Conservation (phyloP, 2,329 filamentous ascomycete genomes). For the Mollisia scopiformis region DNA sequence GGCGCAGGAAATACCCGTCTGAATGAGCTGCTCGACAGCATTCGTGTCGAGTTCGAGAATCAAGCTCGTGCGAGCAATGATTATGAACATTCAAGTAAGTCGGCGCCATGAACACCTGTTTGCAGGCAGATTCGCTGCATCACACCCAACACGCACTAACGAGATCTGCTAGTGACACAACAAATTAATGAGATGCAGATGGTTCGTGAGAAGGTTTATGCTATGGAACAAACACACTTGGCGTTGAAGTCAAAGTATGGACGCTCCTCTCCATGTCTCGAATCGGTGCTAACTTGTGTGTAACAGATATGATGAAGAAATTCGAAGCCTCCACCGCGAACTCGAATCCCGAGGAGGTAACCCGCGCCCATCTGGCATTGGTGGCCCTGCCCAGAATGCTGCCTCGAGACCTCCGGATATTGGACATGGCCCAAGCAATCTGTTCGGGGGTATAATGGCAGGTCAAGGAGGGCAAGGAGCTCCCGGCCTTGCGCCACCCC, state of each 20-base stretch:
- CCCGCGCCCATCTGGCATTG: conserved; percentile 68
- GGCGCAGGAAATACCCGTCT: conserved; percentile 65
- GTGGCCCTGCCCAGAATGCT: conserved; percentile 75
- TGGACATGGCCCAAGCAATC: conserved; percentile 83
- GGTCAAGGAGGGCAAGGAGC: conserved; percentile 82
- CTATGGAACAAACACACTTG: conserved; percentile 88
- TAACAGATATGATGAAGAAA: conserved; percentile 88
- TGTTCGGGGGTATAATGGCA: conserved; percentile 96
- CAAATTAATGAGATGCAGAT: conserved; percentile 96
- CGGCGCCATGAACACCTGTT: too few species aligned
- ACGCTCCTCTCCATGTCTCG: not conserved
- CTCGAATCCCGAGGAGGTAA: conserved; percentile 73
- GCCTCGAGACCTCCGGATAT: conserved; percentile 83
- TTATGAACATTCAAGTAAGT: conserved; percentile 93
- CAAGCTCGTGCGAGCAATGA: conserved; percentile 81
- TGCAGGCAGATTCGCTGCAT: too few species aligned
- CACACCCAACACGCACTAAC: not conserved
- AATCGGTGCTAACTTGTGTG: conserved; percentile 8
- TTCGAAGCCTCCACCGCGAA: conserved; percentile 82
- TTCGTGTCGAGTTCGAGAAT: conserved; percentile 88
- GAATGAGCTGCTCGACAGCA: conserved; percentile 88
- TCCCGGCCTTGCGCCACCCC: conserved; percentile 74
- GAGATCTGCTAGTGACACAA: conserved; percentile 66
- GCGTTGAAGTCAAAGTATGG: conserved; percentile 88
- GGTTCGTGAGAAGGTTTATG: conserved; percentile 89